Base-by-base conservation (phyloP, 2,329 filamentous ascomycete genomes). In the Hypoxylon sp. region DNA sequence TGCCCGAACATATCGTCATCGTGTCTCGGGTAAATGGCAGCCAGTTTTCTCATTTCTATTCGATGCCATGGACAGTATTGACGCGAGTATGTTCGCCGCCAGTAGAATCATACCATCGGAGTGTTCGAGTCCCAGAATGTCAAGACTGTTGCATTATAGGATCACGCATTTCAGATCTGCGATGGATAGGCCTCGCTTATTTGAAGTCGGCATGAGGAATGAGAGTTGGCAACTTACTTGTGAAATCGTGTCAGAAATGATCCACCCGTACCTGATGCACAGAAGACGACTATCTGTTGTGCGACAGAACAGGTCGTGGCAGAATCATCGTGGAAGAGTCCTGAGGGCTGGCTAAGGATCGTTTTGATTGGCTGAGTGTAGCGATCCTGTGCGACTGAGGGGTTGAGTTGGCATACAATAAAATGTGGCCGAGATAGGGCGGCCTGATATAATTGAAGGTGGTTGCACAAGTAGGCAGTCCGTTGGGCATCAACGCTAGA, bases 401-500 rank as follows among this genome's bases (percentile, higher is more conserved):
- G 61, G 55, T 45, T 69, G 67, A 69, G 67, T 61, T 69, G 67
- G 67, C 67, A 69, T 61, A 33, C 9, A 22, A 44, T 32, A 59
- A 52, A 60, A 52, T 62, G 42, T 40, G 52, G 52, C 28, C 33
- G 38, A 48, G 32, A 60, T n/a, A n/a, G n/a, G n/a, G n/a, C n/a
- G n/a, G 67, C 67, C 67, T 52, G 60, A 69, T 64, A 64, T 33
- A 56, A 40, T 60, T 52, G 49, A 61, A 30, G 33, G 56, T 54
- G 61, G 61, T 58, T 51, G 48, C 46, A 58, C 61, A 44, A 58
- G 24, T 40, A 57, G 57, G 45, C 40, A 62, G 45, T 45, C 36
- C 54, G 67, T 69, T 69, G 67, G 67, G 64, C 64, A 67, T 38
- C 64, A 69, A 69, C 64, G 58, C 67, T 58, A 63, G 55, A 52